These are phyloP conservation scores for Xylaria sp. DNA, from an alignment of 495 filamentous ascomycete genomes.

Conservation along the genomic window DNA sequence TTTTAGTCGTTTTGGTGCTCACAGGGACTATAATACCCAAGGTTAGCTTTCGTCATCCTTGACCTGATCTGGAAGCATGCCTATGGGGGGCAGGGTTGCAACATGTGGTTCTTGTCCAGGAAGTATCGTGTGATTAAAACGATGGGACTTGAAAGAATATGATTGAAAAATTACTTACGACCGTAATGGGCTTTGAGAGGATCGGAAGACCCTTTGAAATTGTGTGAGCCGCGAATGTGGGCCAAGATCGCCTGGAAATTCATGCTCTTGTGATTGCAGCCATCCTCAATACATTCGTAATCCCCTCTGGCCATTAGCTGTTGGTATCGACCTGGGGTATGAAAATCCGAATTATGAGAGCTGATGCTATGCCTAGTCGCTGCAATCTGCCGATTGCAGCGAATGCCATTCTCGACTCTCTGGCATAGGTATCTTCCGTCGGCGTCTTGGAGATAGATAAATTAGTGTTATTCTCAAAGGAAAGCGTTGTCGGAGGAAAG, in stretches of 20 bases:
- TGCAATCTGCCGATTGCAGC: background rate
- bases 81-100: background rate
- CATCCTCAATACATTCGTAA: background rate
- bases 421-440: conserved; percentile 8
- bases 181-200: conserved; percentile 1
- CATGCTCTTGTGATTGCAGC: background rate
- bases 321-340: background rate
- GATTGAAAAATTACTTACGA: background rate
- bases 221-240: background rate
- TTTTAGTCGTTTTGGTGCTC: background rate
- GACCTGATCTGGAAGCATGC: background rate
- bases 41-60: background rate
- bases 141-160: background rate
- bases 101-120: background rate
- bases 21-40: background rate
- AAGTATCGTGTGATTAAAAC: background rate
- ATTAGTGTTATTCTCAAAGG: background rate
- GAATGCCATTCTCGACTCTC: background rate
- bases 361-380: background rate
- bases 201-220: background rate
- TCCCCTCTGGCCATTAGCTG: background rate
- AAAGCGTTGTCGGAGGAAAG: background rate
- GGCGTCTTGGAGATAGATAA: background rate
- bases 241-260: conserved; percentile 1
- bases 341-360: conserved; percentile 7